Evolutionary conservation across 306 rosid species (phyloP), one percentile per base, ranked within the genome.

Genomic region (Inga laurina): DNA sequence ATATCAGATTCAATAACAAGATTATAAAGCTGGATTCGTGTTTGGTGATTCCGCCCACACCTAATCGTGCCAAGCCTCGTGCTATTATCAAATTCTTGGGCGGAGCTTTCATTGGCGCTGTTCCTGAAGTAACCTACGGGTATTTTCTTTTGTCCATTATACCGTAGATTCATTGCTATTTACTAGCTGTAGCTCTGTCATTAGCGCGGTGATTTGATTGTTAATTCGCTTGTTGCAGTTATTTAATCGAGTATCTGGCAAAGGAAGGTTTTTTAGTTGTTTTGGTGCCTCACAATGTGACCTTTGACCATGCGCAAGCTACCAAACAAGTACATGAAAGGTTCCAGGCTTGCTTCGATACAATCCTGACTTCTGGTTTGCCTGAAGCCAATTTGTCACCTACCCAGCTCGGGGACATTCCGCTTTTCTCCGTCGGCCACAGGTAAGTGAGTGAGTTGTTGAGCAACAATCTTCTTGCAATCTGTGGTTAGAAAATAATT

Each of bases 91-190:
- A 96, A 78, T 96, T 96, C 90, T 69, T 96, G 56, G 99, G 98
- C 24, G 99, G 99, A 74, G 99, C 97, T 45, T 94, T 96, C 85
- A 83, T 96, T 76, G 99, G 99, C 74, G 99, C 98, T 84, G 93
- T 90, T 79, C 99, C 98, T 70, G 94, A 96, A 88, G 89, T 92
- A 81, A 91, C 98, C 12, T 96, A 94, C 91, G 87, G 99, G 98
- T 93, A 79, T 10, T 44, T 57, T 69, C 2, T n/a, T 18, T 57
- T 37, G 51, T 73, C 68, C 71, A 48, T 77, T 86, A 15, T 65
- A 65, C 19, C 41, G 9, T 32, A 30, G 44, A 32, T 15, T 16
- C 71, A 15, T 65, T 34, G 39, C 19, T 65, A 13, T 65, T 39
- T 65, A 14, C 21, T 65, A 30, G 71, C 43, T 65, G 21, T 2